Conservation (phyloP, 164 flowering plant genomes). For the Echeveria elegans region DNA sequence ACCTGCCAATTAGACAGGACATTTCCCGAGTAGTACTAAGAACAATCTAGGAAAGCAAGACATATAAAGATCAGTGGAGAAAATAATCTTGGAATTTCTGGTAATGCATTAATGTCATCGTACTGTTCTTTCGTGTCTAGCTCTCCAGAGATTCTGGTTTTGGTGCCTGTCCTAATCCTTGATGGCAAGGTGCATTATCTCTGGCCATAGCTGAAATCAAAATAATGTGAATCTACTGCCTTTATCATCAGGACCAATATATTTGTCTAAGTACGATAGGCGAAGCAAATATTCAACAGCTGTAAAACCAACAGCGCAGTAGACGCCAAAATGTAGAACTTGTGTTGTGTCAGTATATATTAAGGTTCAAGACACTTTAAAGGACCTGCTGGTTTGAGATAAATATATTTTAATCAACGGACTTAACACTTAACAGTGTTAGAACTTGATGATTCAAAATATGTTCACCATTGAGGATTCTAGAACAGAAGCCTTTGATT, state of each 20-base stretch:
- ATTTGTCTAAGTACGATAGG: not conserved
- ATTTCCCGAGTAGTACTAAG: not conserved
- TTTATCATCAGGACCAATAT: not conserved
- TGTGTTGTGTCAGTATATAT: no score
- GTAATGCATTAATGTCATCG: not conserved
- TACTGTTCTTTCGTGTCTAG: not conserved
- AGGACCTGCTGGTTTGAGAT: no score
- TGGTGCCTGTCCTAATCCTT: slow-evolving; percentile 4
- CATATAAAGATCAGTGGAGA: not conserved
- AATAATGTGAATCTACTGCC: not conserved
- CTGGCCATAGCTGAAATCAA: not conserved
- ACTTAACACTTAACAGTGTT: not conserved
- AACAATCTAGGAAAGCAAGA: not conserved
- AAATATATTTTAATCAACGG: no score
- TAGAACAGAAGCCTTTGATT: not conserved
- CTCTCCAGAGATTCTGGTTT: not conserved
- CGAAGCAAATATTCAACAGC: not conserved
- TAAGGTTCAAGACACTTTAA: no score
- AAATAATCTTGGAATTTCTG: not conserved
- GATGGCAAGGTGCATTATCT: slow-evolving; percentile 2
- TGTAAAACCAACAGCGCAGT: no score
- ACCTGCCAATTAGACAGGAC: not conserved
- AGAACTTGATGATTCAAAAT: not conserved
- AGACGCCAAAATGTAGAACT: no score
- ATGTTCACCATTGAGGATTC: not conserved